Percentiles rank a stretch among this genome's conserved stretches.
Evolutionary conservation across 495 filamentous ascomycete genomes (phyloP).

Genomic region (Annulohypoxylon moriforme): DNA sequence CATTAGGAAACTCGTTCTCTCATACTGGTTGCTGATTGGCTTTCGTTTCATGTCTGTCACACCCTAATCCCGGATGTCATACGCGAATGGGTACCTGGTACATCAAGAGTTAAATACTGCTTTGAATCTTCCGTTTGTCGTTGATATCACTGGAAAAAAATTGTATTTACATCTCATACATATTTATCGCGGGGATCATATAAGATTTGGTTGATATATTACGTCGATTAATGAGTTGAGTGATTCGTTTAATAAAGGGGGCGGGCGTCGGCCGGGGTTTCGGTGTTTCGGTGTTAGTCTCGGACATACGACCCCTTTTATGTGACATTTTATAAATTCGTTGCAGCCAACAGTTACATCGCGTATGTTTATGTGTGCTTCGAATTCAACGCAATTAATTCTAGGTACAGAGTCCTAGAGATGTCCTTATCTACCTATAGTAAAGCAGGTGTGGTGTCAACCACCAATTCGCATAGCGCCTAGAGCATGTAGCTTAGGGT

Average conservation of each 20-base stretch:
- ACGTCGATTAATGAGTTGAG: neutral
- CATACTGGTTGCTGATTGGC: neutral
- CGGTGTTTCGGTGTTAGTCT: neutral
- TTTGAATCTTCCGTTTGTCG: neutral
- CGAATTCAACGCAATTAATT: neutral
- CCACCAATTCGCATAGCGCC: too few relatives aligned
- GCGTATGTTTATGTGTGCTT: neutral
- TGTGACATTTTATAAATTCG: neutral
- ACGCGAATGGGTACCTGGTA: neutral
- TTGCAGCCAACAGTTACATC: neutral
- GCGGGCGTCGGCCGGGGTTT: neutral
- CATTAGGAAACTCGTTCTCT: neutral
- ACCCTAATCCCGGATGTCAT: neutral
- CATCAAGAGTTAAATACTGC: neutral
- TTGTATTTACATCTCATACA: neutral
- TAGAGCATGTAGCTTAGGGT: too few relatives aligned
- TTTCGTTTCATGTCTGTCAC: neutral
- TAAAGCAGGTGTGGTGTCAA: too few relatives aligned
- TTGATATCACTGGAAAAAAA: neutral
- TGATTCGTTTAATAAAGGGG: neutral
- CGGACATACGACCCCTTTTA: neutral
- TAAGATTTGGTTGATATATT: neutral
- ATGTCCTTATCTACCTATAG: too few relatives aligned
- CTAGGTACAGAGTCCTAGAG: too few relatives aligned
- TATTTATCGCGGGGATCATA: neutral